These are phyloP conservation scores for Penicillium janthinellum DNA, from an alignment of 2,329 filamentous ascomycete species.

Conservation along the genomic window DNA sequence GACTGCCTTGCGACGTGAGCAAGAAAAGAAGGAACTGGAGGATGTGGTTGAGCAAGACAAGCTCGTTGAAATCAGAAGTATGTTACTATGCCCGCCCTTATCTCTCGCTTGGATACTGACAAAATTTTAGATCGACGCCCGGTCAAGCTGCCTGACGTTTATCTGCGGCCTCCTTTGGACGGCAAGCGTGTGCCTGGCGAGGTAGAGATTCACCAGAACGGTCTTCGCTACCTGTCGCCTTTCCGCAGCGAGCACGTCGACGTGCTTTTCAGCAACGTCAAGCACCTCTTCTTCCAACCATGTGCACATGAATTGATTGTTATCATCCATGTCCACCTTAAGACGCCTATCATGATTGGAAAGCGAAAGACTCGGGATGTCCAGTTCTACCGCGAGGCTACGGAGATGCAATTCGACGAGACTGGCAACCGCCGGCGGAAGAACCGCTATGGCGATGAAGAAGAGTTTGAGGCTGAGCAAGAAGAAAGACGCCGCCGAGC, in stretches of 20 bases:
- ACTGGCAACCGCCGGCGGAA: conserved; percentile 97
- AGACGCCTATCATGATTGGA: conserved; percentile 96
- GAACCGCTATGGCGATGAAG: conserved; percentile 95
- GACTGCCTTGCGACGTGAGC: conserved; percentile 85
- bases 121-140: conserved; percentile 73
- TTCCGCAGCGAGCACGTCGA: conserved; percentile 84
- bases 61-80: conserved; percentile 88
- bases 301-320: conserved; percentile 96
- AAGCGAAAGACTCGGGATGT: conserved; percentile 99
- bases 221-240: conserved; percentile 89
- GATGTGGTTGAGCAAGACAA: conserved; percentile 99
- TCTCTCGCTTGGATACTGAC: not conserved
- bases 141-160: conserved; percentile 87
- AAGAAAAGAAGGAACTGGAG: conserved; percentile 99
- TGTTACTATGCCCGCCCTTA: conserved; percentile 39
- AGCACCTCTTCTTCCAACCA: conserved; percentile 98
- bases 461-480: conserved; percentile 98
- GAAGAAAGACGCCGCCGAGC: conserved; percentile 88
- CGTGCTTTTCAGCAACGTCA: conserved; percentile 96
- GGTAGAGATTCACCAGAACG: conserved; percentile 97
- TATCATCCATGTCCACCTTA: conserved; percentile 95
- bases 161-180: conserved; percentile 91
- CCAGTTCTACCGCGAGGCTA: conserved; percentile 96
- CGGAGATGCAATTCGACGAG: conserved; percentile 98
- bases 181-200: conserved; percentile 95